Percentiles rank a stretch among this genome's conserved stretches.
phyloP scores from a whole-genome alignment of 2,329 filamentous ascomycete genomes.

The Byssothecium circinans region DNA sequence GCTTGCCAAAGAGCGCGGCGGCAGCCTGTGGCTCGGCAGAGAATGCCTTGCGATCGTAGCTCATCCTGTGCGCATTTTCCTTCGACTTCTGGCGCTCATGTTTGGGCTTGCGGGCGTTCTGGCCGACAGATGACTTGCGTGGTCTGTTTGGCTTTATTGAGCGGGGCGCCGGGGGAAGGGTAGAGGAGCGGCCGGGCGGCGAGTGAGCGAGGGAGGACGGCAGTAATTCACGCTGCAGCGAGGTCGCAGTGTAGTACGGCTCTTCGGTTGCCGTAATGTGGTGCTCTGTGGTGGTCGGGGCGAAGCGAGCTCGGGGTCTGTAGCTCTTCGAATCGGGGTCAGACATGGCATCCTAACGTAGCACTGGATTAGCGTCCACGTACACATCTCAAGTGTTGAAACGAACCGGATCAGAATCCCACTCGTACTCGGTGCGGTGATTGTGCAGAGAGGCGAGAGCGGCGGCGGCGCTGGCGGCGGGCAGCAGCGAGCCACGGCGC shows the following conservation, averaged over 20 bases:
- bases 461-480: conserved; percentile 76
- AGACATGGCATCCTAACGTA: conserved; percentile 39
- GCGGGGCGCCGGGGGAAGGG: conserved; percentile 79
- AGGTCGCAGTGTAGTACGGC: conserved; percentile 51
- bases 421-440: conserved; percentile 68
- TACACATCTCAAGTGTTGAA: conserved; percentile 5
- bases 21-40: conserved; percentile 82
- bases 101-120: conserved; percentile 72
- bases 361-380: conserved; percentile 16
- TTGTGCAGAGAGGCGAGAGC: conserved; percentile 83
- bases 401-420: conserved; percentile 43
- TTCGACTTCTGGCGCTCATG: conserved; percentile 82
- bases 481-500: conserved; percentile 63
- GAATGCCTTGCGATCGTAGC: conserved; percentile 76
- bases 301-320: conserved; percentile 44
- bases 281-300: conserved; percentile 61
- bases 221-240: conserved; percentile 72
- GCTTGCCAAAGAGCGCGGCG: conserved; percentile 73
- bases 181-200: conserved; percentile 83
- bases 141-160: conserved; percentile 71
- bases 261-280: conserved; percentile 60
- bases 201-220: conserved; percentile 82
- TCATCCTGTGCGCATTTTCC: conserved; percentile 71
- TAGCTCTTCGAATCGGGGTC: conserved; percentile 44
- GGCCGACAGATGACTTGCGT: conserved; percentile 83